Base-by-base conservation (phyloP, 2,329 filamentous ascomycete species). In the Fusarium cicatricum region DNA sequence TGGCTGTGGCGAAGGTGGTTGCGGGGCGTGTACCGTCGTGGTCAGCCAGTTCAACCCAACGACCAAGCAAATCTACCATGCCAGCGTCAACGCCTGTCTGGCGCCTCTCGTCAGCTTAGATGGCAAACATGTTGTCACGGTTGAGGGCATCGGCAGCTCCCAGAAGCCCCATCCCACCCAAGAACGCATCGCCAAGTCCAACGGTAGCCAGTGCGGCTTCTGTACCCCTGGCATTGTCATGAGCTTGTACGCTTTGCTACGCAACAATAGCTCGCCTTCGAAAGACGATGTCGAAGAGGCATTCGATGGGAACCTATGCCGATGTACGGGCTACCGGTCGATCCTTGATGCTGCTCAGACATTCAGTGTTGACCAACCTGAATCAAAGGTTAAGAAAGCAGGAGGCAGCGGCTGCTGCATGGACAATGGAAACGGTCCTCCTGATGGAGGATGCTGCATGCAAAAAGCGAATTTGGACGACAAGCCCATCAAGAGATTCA, bases 221-320 rank as follows among this genome's bases (percentile, higher is more conserved):
- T 99, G 95, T 71, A 98, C 95, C 0, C 95, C 95, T 5, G 95
- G 95, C 2, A 98, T 99, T 69, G 93, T 98, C 60, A 98, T 98
- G 91, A 97, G 93, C 73, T 76, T 98, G 51, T 99, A 99, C 74
- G 95, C 95, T 6, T 81, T 98, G 38, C 81, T 99, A 28, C 85
- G 95, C 55, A 98, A 98, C 70, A 90, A 93, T 64, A 81, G 87
- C 4, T 82, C 82, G 16, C 93, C 94, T 0, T 88, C 86, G 3
- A 86, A 94, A 69, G 85, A 91, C 65, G 91, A 96, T 26, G 84
- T 98, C 29, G 95, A 99, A 75, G 95, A 98, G 77, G 93, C 94
- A 0, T 98, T 98, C 69, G 95, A 99, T 73, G 95, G 95, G 0
- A 99, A 99, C 64, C 78, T 98, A 23, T 99, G 95, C 72, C 86